Percentiles rank a stretch among this genome's conserved stretches.
Evolutionary conservation across 768 basidiomycete species (phyloP).

Genomic region (Termitomyces sp.): DNA sequence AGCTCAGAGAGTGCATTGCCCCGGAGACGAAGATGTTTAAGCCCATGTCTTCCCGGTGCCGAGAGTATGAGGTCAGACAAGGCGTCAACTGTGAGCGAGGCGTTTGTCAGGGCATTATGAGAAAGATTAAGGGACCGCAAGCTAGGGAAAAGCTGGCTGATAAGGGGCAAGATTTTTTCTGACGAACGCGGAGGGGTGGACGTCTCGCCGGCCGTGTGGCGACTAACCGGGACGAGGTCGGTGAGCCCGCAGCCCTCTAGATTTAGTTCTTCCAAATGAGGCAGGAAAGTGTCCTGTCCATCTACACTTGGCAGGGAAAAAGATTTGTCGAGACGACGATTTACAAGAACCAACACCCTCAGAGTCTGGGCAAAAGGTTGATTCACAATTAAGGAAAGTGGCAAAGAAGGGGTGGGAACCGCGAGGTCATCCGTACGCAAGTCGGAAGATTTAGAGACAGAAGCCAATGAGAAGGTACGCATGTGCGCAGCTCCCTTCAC

Average conservation of each 20-base stretch:
- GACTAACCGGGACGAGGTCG: conserved; percentile 49
- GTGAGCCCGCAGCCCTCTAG: conserved; percentile 68
- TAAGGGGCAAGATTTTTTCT: conserved; percentile 51
- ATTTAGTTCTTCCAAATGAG: conserved; percentile 65
- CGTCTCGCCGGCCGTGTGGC: conserved; percentile 23
- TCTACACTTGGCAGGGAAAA: conserved; percentile 45
- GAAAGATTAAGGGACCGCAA: conserved; percentile 66
- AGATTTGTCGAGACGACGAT: conserved; percentile 61
- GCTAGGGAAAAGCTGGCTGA: conserved; percentile 66
- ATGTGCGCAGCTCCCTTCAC: conserved; percentile 44
- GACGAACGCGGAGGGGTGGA: conserved; percentile 36
- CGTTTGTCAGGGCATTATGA: conserved; percentile 62
- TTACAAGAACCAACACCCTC: conserved; percentile 51
- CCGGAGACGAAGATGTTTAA: conserved; percentile 59
- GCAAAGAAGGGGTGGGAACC: conserved; percentile 63
- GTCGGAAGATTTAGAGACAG: conserved; percentile 21
- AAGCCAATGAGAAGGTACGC: conserved; percentile 56
- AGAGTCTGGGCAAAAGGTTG: conserved; percentile 59
- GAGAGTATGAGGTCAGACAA: conserved; percentile 49
- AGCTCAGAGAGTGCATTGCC: conserved; percentile 64
- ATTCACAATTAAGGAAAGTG: conserved; percentile 51
- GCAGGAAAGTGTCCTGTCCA: conserved; percentile 41
- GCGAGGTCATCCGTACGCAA: conserved; percentile 35
- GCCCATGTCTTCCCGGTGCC: conserved; percentile 40
- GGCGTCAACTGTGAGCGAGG: conserved; percentile 40